Evolutionary conservation across 352 stramenopile species (phyloP), one percentile per base, ranked within the genome.

Genomic region (Hyaloperonospora arabidopsidis): DNA sequence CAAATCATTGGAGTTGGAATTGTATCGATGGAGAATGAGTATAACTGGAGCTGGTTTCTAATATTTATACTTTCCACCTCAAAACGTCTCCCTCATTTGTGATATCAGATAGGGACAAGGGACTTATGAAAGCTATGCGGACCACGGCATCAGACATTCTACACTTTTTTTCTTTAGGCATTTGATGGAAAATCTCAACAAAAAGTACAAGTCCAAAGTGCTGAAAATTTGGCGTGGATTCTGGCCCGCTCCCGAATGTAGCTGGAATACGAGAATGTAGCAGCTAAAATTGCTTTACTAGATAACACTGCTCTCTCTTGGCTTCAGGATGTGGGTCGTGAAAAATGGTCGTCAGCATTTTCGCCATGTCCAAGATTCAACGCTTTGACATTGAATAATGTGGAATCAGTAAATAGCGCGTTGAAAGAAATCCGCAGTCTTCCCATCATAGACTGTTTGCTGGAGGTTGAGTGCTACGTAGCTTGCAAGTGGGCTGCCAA

Each of bases 141-240:
- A 41, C 35, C 2, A 41, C 35, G 35, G 35, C 35, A 41, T 10
- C 5, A 41, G 35, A 17, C 35, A 17, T 41, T 18, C 35, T 10
- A 41, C 35, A 41, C 35, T 41, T 41, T 38, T 38, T 41, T 15
- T 4, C 35, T 41, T 41, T 15, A 15, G 35, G 12, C 35, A 41
- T 15, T 41, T 41, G 12, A 41, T 41, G 35, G 35, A 41, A 2
- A 41, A n/a, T 41, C 13, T 41, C n/a, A 41, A 41, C 5, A 41
- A 41, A 10, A 41, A 41, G n/a, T 41, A 41, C 35, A 41, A 41
- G 35, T 41, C 35, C 35, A 41, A 41, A 17, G n/a, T 41, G 35
- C n/a, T 41, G 35, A 41, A 5, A 41, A 41, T 41, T 5, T 41
- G 35, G 12, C 35, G 35, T 41, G 35, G 35, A 41, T n/a, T 18